Conservation (phyloP, 83 land plant species). For the Diphasiastrum complanatum region DNA sequence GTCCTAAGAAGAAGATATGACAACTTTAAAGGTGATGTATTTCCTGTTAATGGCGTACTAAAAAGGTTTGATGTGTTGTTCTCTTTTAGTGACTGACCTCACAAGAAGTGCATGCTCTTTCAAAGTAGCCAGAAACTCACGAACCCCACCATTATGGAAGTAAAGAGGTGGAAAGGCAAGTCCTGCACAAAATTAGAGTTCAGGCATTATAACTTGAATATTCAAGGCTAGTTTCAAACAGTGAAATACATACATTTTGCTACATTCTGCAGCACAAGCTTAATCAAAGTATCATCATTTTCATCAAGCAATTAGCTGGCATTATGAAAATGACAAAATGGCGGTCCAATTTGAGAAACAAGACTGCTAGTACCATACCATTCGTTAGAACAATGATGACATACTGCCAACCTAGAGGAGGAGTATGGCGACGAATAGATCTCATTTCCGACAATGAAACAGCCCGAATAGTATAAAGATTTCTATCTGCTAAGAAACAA, state of each 20-base stretch:
- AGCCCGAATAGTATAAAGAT: conserved; percentile 69
- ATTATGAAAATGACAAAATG: no score
- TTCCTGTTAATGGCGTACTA: no score
- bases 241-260: no score
- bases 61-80: not conserved
- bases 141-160: conserved; percentile 92
- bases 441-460: conserved; percentile 62
- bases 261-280: no score
- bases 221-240: not conserved
- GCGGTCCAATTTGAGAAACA: not conserved
- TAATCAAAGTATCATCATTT: no score
- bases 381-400: conserved; percentile 80
- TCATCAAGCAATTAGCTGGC: no score
- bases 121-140: conserved; percentile 72
- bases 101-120: conserved; percentile 72
- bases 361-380: conserved; percentile 35
- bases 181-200: conserved; percentile 41
- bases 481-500: conserved; percentile 52
- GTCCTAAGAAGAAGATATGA: no score
- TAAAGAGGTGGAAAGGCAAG: conserved; percentile 90
- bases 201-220: not conserved
- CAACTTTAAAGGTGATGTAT: no score
- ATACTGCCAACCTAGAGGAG: conserved; percentile 91
- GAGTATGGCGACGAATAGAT: conserved; percentile 86
- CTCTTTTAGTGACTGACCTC: conserved; percentile 57